These are phyloP conservation scores for Alternaria brassicicola DNA, from an alignment of 2,329 filamentous ascomycete species.

Conservation along the genomic window DNA sequence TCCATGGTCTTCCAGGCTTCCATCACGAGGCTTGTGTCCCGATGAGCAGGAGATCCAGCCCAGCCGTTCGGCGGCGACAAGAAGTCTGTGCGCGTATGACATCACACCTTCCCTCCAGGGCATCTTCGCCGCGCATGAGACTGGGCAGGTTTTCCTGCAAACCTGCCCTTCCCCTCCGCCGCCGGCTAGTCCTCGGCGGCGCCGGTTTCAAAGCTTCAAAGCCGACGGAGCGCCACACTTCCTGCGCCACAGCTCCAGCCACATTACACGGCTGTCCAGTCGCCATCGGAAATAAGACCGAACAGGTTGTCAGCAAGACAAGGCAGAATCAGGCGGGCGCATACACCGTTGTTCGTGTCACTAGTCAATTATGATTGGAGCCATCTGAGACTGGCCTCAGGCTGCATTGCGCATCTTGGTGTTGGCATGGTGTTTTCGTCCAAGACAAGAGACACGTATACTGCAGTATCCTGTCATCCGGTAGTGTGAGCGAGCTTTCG, in stretches of 20 bases:
- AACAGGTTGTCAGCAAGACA: neutral
- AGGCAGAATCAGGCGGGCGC: constrained; percentile 4
- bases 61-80: neutral
- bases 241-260: neutral
- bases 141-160: neutral
- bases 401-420: neutral
- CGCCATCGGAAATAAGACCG: constrained; percentile 1
- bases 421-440: neutral
- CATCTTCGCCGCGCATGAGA: neutral
- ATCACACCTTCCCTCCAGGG: neutral
- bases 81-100: neutral
- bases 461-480: neutral
- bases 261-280: neutral
- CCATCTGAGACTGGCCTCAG: neutral
- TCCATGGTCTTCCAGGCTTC: neutral
- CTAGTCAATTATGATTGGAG: neutral
- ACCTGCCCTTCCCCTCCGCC: neutral
- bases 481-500: no score
- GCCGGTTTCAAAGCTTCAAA: neutral
- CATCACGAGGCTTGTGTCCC: neutral
- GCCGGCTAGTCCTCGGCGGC: neutral
- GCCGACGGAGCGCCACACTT: neutral
- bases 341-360: neutral
- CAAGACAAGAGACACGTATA: neutral
- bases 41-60: neutral